A percentile compares a stretch with the other conserved stretches of the same genome.
These are phyloP conservation scores for Fusarium praegraminearum DNA, from an alignment of 2,329 filamentous ascomycete genomes.

Conservation along the genomic window DNA sequence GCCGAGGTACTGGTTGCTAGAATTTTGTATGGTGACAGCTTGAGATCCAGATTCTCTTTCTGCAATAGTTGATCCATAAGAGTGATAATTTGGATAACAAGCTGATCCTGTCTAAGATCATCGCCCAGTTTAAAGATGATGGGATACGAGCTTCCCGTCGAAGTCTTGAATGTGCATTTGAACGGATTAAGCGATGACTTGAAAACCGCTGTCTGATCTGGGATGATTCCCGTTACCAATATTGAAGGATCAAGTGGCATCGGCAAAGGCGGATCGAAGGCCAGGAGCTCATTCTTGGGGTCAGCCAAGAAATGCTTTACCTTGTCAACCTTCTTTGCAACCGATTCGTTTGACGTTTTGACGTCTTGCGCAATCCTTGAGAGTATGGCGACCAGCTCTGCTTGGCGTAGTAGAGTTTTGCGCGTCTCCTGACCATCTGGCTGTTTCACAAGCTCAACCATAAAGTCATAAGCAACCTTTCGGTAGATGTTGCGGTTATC, in stretches of 20 bases:
- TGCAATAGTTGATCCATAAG: constrained; percentile 96
- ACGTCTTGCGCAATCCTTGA: constrained; percentile 92
- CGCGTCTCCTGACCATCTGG: constrained; percentile 78
- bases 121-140: constrained; percentile 98
- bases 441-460: constrained; percentile 82
- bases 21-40: constrained; percentile 95
- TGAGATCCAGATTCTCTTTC: constrained; percentile 96
- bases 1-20: constrained; percentile 90
- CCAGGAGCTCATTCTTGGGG: constrained; percentile 87
- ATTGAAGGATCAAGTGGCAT: constrained; percentile 89
- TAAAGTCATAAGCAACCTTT: constrained; percentile 95
- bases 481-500: constrained; percentile 88
- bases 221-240: constrained; percentile 80
- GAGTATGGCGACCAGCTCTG: constrained; percentile 87
- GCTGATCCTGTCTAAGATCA: constrained; percentile 94
- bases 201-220: constrained; percentile 90
- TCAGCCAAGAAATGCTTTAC: constrained; percentile 88
- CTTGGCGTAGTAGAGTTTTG: constrained; percentile 84
- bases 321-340: constrained; percentile 82
- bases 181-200: constrained; percentile 95
- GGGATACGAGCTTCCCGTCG: constrained; percentile 81
- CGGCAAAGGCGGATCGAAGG: constrained; percentile 86
- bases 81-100: constrained; percentile 96
- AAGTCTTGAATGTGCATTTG: constrained; percentile 89
- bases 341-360: constrained; percentile 81